Evolutionary conservation across 108 stramenopile species (phyloP).

Genomic region (Conticribra guillardii): DNA sequence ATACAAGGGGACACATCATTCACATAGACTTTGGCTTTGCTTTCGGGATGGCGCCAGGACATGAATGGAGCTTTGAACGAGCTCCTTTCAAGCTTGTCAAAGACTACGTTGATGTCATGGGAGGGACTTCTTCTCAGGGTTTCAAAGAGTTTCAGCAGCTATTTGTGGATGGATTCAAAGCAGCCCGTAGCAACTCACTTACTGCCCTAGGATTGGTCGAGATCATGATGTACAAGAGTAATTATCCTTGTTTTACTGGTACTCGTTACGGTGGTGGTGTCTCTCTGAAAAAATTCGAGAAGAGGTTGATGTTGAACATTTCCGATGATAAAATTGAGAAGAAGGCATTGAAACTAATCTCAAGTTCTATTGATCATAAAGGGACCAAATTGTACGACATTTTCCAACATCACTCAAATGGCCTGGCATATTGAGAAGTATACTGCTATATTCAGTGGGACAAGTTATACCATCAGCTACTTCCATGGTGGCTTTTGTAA

Average conservation of each 20-base stretch:
- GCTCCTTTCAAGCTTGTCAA: conserved; percentile 98
- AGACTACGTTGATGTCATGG: conserved; percentile 97
- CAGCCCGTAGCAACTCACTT: conserved; percentile 77
- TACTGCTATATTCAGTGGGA: too few relatives aligned
- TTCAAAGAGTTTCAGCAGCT: conserved; percentile 86
- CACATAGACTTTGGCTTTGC: conserved; percentile 99
- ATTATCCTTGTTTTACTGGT: conserved; percentile 94
- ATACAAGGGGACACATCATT: conserved; percentile 92
- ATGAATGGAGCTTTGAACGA: conserved; percentile 94
- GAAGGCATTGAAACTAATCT: conserved; percentile 69
- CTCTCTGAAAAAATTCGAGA: conserved; percentile 75
- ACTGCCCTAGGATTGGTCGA: conserved; percentile 93
- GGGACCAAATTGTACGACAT: conserved; percentile 76
- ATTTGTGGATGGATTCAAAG: conserved; percentile 84
- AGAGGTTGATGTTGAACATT: conserved; percentile 81
- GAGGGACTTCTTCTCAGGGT: conserved; percentile 70
- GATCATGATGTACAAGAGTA: conserved; percentile 97
- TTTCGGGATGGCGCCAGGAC: conserved; percentile 96
- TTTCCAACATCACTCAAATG: conserved; percentile 60
- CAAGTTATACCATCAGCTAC: too few relatives aligned
- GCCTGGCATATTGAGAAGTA: conserved; percentile 41
- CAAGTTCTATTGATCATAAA: conserved; percentile 56
- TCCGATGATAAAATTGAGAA: conserved; percentile 73
- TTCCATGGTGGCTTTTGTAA: too few relatives aligned
- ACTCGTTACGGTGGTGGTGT: conserved; percentile 76